Conservation (phyloP, 2,329 filamentous ascomycete species). For the Alternaria dauci region DNA sequence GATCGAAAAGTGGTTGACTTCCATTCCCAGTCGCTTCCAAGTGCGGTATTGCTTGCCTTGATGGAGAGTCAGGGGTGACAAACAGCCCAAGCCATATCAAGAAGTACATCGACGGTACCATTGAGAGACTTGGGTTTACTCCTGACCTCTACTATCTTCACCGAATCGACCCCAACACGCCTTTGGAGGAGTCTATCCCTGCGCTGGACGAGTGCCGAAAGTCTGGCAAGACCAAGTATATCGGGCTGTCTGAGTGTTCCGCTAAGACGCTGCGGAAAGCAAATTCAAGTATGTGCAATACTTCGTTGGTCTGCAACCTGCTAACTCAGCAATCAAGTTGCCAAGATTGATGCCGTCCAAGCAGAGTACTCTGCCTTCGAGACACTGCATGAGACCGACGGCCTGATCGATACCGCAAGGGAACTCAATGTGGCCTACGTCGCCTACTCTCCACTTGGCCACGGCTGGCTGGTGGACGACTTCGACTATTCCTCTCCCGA, state of each 20-base stretch:
- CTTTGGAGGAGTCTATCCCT: conserved; percentile 56
- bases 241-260: conserved; percentile 58
- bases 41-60: conserved; percentile 40
- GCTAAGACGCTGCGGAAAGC: conserved; percentile 58
- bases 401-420: conserved; percentile 47
- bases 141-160: conserved; percentile 55
- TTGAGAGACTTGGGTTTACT: conserved; percentile 50
- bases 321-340: conserved; percentile 36
- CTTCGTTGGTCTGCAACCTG: not conserved
- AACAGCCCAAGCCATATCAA: conserved; percentile 52
- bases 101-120: conserved; percentile 50
- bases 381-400: conserved; percentile 53
- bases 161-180: conserved; percentile 49
- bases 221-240: conserved; percentile 58
- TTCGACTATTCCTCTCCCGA: conserved; percentile 47
- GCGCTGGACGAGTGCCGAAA: conserved; percentile 52
- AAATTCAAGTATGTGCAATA: conserved; percentile 31
- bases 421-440: conserved; percentile 51
- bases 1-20: not conserved
- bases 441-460: conserved; percentile 46
- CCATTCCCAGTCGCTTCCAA: conserved; percentile 32
- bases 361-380: conserved; percentile 61
- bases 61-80: conserved; percentile 49
- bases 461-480: conserved; percentile 37
- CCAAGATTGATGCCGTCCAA: conserved; percentile 58